Conservation (phyloP, 257 asterid species). For the Capsicum baccatum region DNA sequence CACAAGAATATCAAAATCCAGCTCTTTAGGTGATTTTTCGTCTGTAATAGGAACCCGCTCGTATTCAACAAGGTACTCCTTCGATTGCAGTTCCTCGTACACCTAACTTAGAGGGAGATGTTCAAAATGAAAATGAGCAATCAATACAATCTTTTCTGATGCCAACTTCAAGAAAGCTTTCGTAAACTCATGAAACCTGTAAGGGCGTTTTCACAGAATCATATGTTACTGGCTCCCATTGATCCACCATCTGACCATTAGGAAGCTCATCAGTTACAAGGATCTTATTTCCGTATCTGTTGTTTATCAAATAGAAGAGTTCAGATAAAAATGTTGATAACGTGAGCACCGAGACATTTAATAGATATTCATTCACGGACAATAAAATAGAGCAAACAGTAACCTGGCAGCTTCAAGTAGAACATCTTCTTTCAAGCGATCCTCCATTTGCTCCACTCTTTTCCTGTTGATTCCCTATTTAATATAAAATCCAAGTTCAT, state of each 20-base stretch:
- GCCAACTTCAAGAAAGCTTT: conserved; percentile 15
- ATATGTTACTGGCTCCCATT: conserved; percentile 91
- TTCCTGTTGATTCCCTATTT: conserved; percentile 97
- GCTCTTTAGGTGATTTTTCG: conserved; percentile 97
- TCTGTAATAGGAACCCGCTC: conserved; percentile 97
- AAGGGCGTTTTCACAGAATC: conserved; percentile 92
- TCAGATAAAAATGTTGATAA: conserved; percentile 31
- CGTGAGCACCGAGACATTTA: neutral
- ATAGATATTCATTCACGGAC: neutral
- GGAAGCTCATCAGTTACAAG: conserved; percentile 98
- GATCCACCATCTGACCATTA: conserved; percentile 99
- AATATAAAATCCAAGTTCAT: conserved; percentile 52
- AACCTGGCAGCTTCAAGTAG: conserved; percentile 90
- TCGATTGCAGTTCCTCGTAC: conserved; percentile 75
- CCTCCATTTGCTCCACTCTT: conserved; percentile 99
- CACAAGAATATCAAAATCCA: conserved; percentile 93
- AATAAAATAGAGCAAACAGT: conserved; percentile 15
- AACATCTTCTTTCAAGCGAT: conserved; percentile 91
- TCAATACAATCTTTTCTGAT: conserved; percentile 8
- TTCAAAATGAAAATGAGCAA: conserved; percentile 31
- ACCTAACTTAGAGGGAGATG: conserved; percentile 63
- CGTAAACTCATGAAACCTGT: conserved; percentile 54
- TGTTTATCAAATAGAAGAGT: conserved; percentile 38
- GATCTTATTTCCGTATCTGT: conserved; percentile 96
- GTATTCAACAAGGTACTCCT: conserved; percentile 84